A percentile compares a stretch with the other conserved stretches of the same genome.
These are phyloP conservation scores for Sclerotinia spermophila DNA, from an alignment of 2,329 filamentous ascomycete species.

Conservation along the genomic window DNA sequence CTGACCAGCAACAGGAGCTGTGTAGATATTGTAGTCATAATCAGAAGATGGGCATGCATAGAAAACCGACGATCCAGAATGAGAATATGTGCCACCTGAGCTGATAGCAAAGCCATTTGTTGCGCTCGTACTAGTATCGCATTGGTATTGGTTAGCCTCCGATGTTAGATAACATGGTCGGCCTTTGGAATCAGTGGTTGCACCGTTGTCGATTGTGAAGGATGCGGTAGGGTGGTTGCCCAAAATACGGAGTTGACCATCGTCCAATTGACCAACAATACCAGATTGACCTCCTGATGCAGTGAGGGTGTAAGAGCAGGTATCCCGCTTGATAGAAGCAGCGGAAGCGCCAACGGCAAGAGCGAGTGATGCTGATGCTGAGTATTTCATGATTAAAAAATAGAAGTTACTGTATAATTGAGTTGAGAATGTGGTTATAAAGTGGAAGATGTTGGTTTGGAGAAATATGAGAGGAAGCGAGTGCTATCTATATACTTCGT, in stretches of 20 bases:
- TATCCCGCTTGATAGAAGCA: neutral
- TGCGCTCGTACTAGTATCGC: slow-evolving; percentile 51
- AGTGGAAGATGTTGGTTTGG: neutral
- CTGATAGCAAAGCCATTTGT: slow-evolving; percentile 54
- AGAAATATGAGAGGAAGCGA: neutral
- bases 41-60: slow-evolving; percentile 56
- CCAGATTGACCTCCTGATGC: slow-evolving; percentile 49
- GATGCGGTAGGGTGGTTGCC: slow-evolving; percentile 45
- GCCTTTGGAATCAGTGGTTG: slow-evolving; percentile 52
- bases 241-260: slow-evolving; percentile 60
- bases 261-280: slow-evolving; percentile 55
- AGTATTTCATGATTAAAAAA: slow-evolving; percentile 14
- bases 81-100: slow-evolving; percentile 47
- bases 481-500: slow-evolving; percentile 3
- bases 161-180: slow-evolving; percentile 52
- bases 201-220: slow-evolving; percentile 54
- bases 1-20: slow-evolving; percentile 40
- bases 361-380: neutral
- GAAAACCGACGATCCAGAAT: slow-evolving; percentile 49
- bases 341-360: neutral
- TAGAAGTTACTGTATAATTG: neutral
- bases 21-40: slow-evolving; percentile 55
- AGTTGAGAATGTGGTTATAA: neutral
- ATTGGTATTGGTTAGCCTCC: slow-evolving; percentile 28
- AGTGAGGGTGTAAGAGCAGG: slow-evolving; percentile 51